Evolutionary conservation across 768 basidiomycete genomes (phyloP), one percentile per base, ranked within the genome.

Genomic region (Crepidotus variabilis): DNA sequence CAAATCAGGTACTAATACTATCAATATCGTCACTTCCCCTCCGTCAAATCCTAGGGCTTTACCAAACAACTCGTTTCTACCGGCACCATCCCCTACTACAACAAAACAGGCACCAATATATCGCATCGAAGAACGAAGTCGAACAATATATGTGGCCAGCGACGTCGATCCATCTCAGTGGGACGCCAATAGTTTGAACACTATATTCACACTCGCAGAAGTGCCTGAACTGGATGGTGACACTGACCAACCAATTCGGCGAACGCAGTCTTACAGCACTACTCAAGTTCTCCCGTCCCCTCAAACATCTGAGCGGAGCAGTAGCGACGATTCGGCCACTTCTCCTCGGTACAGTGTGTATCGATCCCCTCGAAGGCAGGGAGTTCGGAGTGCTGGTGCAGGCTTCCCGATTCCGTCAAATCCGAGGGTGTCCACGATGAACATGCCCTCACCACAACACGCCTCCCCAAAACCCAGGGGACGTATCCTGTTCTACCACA

Each of bases 401-500:
- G 54, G 62, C 34, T 57, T 64, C 11, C 58, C 65, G 28, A 35
- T 57, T 10, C 39, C 36, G 2, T 49, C 28, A 20, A 43, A 43
- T 20, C 18, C 55, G 18, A 49, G 55, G 20, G 51, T 56, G 39
- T 51, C 55, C 21, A 51, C 32, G 23, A 49, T 47, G 50, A 28
- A 49, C 20, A 32, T 32, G n/a, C 32, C 24, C 21, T 51, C 43
- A 8, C 10, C 50, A 33, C 65, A 60, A 36, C 28, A 11, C 55
- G 20, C 59, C 43, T 33, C 62, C 63, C 65, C 65, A 5, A 68
- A 62, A 21, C 69, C 67, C 20, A 69, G 71, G 8, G 64, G 67
- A 6, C 74, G 73, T 5, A 75, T 88, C 55, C 66, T 83, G 2
- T 88, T 88, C 65, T 88, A 88, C 61, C 77, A 87, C 61, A 87